phyloP scores from a whole-genome alignment of 768 basidiomycete species.

The Tricholoma saponaceum region DNA sequence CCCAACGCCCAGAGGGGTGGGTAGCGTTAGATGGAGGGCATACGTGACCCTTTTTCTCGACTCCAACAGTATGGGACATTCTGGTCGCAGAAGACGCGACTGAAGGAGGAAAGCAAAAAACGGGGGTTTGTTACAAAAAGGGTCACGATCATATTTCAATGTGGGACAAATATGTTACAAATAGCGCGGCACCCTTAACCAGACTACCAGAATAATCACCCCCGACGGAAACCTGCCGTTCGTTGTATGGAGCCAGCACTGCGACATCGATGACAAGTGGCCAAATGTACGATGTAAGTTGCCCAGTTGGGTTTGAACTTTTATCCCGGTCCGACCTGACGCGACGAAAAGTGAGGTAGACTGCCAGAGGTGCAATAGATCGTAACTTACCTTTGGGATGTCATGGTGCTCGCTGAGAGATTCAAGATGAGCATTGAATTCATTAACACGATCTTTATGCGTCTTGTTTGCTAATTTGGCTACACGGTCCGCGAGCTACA shows the following conservation, averaged over 20 bases:
- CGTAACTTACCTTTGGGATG: constrained; percentile 72
- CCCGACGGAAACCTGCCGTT: not conserved
- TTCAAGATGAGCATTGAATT: constrained; percentile 86
- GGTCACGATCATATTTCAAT: constrained; percentile 34
- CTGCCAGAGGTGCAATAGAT: constrained; percentile 1
- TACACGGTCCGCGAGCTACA: constrained; percentile 70
- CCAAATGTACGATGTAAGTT: not conserved
- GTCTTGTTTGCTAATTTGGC: constrained; percentile 76
- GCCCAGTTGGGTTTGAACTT: not conserved
- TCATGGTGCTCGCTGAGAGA: constrained; percentile 90
- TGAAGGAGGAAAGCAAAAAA: constrained; percentile 27
- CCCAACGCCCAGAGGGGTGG: constrained; percentile 84
- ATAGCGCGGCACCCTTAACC: constrained; percentile 21
- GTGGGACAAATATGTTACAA: constrained; percentile 51
- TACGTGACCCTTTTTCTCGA: constrained; percentile 39
- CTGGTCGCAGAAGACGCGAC: constrained; percentile 33
- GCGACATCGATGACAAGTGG: not conserved
- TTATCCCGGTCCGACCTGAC: constrained; percentile 86
- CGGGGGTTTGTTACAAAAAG: constrained; percentile 27
- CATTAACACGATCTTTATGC: constrained; percentile 91
- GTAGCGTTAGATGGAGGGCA: constrained; percentile 60
- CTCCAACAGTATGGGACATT: constrained; percentile 28
- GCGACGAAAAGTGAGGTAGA: constrained; percentile 11
- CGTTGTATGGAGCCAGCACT: not conserved
- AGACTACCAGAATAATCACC: not conserved